Evolutionary conservation across 495 filamentous ascomycete genomes (phyloP), one percentile per base, ranked within the genome.

Genomic region (Bombardia bombarda): DNA sequence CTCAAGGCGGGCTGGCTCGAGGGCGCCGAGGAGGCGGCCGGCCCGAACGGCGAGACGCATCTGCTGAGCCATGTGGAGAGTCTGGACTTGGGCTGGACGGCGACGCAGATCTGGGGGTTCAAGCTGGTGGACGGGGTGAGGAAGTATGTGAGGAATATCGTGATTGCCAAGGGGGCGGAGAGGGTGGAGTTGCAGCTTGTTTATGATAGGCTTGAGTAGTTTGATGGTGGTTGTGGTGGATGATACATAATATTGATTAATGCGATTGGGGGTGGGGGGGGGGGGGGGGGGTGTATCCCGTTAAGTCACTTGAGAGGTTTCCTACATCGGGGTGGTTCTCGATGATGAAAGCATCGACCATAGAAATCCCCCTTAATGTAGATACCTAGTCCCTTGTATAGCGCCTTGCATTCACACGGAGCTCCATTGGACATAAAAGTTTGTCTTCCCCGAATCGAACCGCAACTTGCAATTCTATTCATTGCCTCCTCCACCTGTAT

Each of bases 131-230:
- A 71, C 7, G 69, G 79, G 1, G 58, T 79, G 66, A 74, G 89
- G 47, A 72, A 74, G 42, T 77, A 96, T 58, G 75, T 73, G 35
- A 61, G 85, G 45, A 81, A 81, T 34, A 65, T 86, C 33, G 73
- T 80, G 14, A 70, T 83, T 28, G 68, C 58, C 21, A 90, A 89
- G 73, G 77, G 70, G 3, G 65, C 64, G 0, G 66, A 82, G 63
- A 70, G 72, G 46, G 72, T 80, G 43, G 64, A 72, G 55, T 74
- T 80, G 28, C 75, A 77, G 59, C 64, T 95, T 58, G 79, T 94
- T 8, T 95, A 93, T 60, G 75, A 86, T 51, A 93, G 52, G 26
- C 13, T 51, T 24, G 55, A 47, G 34, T 53, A 47, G 19, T n/a
- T 10, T 24, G 36, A 24, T 34, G 9, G 10, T 7, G 6, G 25